Percentiles rank a stretch among this genome's conserved stretches.
Evolutionary conservation across 371 early-diverging fungal genomes (phyloP).

Genomic region (Mucor mucedo): DNA sequence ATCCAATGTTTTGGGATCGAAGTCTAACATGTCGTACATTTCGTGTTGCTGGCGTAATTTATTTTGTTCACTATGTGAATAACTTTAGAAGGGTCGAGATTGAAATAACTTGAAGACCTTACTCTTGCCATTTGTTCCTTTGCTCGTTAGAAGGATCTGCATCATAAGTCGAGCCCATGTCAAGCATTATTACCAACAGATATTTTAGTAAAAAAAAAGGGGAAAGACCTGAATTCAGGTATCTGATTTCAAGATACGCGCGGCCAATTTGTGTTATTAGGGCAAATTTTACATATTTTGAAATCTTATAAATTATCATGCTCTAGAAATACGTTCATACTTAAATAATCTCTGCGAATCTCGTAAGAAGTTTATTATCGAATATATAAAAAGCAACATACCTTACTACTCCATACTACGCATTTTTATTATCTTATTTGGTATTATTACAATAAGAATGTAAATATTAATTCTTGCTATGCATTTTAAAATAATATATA

Average conservation of each 20-base stretch:
- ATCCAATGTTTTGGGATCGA: conserved; percentile 31
- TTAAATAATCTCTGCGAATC: too few relatives aligned
- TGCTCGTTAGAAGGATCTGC: conserved; percentile 31
- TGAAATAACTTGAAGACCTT: neutral
- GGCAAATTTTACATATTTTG: too few relatives aligned
- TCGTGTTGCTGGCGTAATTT: conserved; percentile 24
- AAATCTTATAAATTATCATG: too few relatives aligned
- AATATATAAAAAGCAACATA: too few relatives aligned
- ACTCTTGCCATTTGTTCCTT: conserved; percentile 29
- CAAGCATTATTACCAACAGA: neutral
- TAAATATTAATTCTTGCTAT: too few relatives aligned
- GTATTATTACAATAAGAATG: too few relatives aligned
- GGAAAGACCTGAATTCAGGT: neutral
- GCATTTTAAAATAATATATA: neutral
- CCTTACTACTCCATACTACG: too few relatives aligned
- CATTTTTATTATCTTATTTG: too few relatives aligned
- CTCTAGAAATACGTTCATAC: too few relatives aligned
- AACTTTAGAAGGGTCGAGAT: neutral
- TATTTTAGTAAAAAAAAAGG: neutral
- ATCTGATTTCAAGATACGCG: too few relatives aligned
- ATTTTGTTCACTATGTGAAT: conserved; percentile 9
- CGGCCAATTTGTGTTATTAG: too few relatives aligned
- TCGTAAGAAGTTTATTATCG: too few relatives aligned
- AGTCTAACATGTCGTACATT: conserved; percentile 29
- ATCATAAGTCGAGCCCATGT: conserved; percentile 12